Conservation (phyloP, 2,329 filamentous ascomycete genomes). For the Graphiopsis chlorocephala region DNA sequence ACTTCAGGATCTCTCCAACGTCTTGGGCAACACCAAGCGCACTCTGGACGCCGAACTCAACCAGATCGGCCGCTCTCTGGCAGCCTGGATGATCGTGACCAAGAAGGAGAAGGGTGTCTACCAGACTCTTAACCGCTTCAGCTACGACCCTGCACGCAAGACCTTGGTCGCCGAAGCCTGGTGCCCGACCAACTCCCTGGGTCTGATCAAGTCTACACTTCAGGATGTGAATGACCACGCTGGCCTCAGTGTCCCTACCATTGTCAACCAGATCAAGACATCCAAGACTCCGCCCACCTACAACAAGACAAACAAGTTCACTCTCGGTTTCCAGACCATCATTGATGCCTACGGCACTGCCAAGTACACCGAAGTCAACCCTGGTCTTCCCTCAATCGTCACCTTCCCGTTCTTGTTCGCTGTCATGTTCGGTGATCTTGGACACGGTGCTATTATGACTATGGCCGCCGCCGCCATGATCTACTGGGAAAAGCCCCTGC, state of each 20-base stretch:
- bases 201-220: slow-evolving; percentile 85
- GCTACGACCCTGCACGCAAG: slow-evolving; percentile 91
- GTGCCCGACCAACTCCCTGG: slow-evolving; percentile 88
- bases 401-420: slow-evolving; percentile 99
- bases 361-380: slow-evolving; percentile 96
- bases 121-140: slow-evolving; percentile 91
- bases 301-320: slow-evolving; percentile 98
- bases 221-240: slow-evolving; percentile 96
- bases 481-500: slow-evolving; percentile 84
- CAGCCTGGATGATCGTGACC: slow-evolving; percentile 95
- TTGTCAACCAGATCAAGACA: slow-evolving; percentile 95
- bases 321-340: slow-evolving; percentile 96
- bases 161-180: slow-evolving; percentile 97
- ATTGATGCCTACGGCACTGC: slow-evolving; percentile 98
- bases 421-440: slow-evolving; percentile 99
- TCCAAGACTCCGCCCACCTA: slow-evolving; percentile 98
- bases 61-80: slow-evolving; percentile 87
- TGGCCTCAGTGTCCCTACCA: slow-evolving; percentile 93
- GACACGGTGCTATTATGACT: slow-evolving; percentile 88
- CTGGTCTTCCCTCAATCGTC: slow-evolving; percentile 88
- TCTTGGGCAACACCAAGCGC: slow-evolving; percentile 90
- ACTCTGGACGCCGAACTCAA: slow-evolving; percentile 90
- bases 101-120: slow-evolving; percentile 99
- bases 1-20: slow-evolving; percentile 84
- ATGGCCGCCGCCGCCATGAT: slow-evolving; percentile 86